phyloP scores from a whole-genome alignment of 169 alveolate genomes.

The Cryptosporidium parvum region DNA sequence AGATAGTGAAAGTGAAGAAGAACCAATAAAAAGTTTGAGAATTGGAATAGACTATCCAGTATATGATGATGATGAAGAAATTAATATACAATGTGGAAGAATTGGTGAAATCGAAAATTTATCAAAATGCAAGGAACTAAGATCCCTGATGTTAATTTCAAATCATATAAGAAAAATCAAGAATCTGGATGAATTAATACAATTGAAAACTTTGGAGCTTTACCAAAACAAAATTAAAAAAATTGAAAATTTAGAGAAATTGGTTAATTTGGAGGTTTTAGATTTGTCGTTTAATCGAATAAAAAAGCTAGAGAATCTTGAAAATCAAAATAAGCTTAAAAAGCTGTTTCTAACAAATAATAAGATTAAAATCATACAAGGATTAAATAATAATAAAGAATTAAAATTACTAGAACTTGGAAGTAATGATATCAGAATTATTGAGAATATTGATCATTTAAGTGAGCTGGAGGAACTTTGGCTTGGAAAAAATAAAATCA shows the following conservation, averaged over 20 bases:
- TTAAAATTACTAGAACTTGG: slow-evolving; percentile 88
- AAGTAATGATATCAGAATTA: slow-evolving; percentile 85
- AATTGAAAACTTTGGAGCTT: slow-evolving; percentile 83
- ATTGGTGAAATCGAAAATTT: slow-evolving; percentile 74
- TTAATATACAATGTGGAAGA: slow-evolving; percentile 78
- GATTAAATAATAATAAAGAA: slow-evolving; percentile 79
- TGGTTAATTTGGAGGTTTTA: slow-evolving; percentile 81
- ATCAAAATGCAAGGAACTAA: slow-evolving; percentile 48
- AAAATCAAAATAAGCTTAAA: slow-evolving; percentile 74
- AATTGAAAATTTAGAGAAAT: slow-evolving; percentile 84
- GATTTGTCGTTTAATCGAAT: slow-evolving; percentile 79
- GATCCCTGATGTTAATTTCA: slow-evolving; percentile 80
- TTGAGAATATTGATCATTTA: slow-evolving; percentile 84
- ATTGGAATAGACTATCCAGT: slow-evolving; percentile 78
- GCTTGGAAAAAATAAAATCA: slow-evolving; percentile 90
- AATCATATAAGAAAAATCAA: slow-evolving; percentile 84
- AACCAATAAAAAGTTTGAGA: slow-evolving; percentile 30
- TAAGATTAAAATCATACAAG: slow-evolving; percentile 81
- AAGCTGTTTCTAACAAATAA: slow-evolving; percentile 85
- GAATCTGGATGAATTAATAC: slow-evolving; percentile 79
- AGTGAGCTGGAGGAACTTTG: slow-evolving; percentile 84
- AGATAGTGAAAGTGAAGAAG: background rate
- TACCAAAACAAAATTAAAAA: slow-evolving; percentile 84
- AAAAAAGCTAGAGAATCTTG: slow-evolving; percentile 78
- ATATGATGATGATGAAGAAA: slow-evolving; percentile 73